phyloP scores from a whole-genome alignment of 805 yeast species.

The Tetrapisispora arboricola region DNA sequence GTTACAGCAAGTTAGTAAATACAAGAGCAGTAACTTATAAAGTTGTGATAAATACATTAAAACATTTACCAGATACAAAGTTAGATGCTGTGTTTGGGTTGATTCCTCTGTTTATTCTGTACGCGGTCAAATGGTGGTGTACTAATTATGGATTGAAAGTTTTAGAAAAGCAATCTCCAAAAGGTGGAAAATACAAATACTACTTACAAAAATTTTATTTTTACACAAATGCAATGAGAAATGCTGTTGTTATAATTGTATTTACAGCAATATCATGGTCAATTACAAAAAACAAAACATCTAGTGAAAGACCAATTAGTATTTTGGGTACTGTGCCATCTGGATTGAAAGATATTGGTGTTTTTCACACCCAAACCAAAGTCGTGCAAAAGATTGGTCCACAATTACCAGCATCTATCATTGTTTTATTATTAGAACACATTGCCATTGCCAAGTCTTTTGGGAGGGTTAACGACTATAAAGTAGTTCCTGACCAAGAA shows the following conservation, averaged over 20 bases:
- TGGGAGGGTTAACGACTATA: constrained; percentile 86
- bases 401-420: constrained; percentile 77
- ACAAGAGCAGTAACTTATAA: constrained; percentile 61
- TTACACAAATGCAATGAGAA: constrained; percentile 66
- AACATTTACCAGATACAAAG: constrained; percentile 56
- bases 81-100: constrained; percentile 87
- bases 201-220: constrained; percentile 40
- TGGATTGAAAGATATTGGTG: constrained; percentile 71
- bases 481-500: constrained; percentile 88
- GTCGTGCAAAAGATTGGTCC: constrained; percentile 51
- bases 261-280: constrained; percentile 80
- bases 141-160: constrained; percentile 43
- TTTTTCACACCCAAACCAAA: constrained; percentile 53
- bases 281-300: constrained; percentile 43
- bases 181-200: neutral
- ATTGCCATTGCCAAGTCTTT: constrained; percentile 90
- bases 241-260: constrained; percentile 70
- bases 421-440: constrained; percentile 78
- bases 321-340: constrained; percentile 73
- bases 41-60: constrained; percentile 62
- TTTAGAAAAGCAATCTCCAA: constrained; percentile 42
- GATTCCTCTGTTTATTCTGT: constrained; percentile 60
- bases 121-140: constrained; percentile 57
- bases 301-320: constrained; percentile 33
- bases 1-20: constrained; percentile 56